Evolutionary conservation across 2,329 filamentous ascomycete species (phyloP).

Genomic region (Aureobasidium sp.): DNA sequence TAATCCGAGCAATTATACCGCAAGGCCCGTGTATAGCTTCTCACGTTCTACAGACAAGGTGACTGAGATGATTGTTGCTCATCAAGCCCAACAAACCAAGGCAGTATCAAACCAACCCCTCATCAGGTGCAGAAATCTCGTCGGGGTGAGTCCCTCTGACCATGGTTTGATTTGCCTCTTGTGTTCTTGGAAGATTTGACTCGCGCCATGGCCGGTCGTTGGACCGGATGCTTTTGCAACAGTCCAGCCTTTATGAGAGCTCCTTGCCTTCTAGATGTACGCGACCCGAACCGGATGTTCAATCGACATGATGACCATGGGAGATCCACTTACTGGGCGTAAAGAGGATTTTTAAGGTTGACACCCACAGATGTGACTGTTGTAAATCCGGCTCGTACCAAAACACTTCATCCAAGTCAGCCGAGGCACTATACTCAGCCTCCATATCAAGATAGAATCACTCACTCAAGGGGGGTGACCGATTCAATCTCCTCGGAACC

Average conservation of each 20-base stretch:
- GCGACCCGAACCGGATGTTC: not conserved
- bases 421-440: not conserved
- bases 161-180: not conserved
- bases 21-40: not conserved
- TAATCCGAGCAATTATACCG: not conserved
- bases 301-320: not conserved
- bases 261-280: not conserved
- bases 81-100: not conserved
- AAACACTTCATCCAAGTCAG: constrained; percentile 23
- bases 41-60: not conserved
- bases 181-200: not conserved
- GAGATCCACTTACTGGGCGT: constrained; percentile 25
- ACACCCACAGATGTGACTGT: constrained; percentile 31
- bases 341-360: constrained; percentile 27
- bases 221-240: not conserved
- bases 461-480: constrained; percentile 34
- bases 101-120: too few species aligned
- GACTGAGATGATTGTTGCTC: not conserved
- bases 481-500: constrained; percentile 37
- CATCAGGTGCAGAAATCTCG: not conserved
- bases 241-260: not conserved
- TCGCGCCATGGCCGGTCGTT: not conserved
- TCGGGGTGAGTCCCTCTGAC: too few species aligned
- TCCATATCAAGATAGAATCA: not conserved
- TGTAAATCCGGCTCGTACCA: constrained; percentile 32